These are phyloP conservation scores for Phytophthora sansomeana DNA, from an alignment of 352 stramenopile genomes.

Conservation along the genomic window DNA sequence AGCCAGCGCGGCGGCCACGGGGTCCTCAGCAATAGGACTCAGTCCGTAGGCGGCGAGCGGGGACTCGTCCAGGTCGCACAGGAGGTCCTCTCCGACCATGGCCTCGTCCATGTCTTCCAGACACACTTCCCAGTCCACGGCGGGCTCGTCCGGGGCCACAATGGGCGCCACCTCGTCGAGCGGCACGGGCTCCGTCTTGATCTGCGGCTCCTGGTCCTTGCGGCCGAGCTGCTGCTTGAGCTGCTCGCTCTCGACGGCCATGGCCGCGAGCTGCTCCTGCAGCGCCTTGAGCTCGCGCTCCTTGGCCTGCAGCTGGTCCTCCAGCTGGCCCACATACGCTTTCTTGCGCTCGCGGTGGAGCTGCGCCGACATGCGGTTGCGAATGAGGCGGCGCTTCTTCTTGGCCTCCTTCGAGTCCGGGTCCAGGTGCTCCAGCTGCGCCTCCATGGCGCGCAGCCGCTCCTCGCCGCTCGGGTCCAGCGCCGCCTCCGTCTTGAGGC, in stretches of 20 bases:
- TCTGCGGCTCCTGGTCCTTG: slow-evolving; percentile 36
- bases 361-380: slow-evolving; percentile 90
- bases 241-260: slow-evolving; percentile 70
- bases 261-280: slow-evolving; percentile 77
- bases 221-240: slow-evolving; percentile 62
- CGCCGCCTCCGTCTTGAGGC: slow-evolving; percentile 73
- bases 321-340: slow-evolving; percentile 86
- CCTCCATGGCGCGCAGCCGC: slow-evolving; percentile 83
- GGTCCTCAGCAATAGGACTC: slow-evolving; percentile 36
- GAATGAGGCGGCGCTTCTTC: slow-evolving; percentile 90
- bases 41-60: slow-evolving; percentile 54
- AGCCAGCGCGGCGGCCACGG: slow-evolving; percentile 29
- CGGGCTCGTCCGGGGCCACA: slow-evolving; percentile 38
- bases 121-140: slow-evolving; percentile 62
- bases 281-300: slow-evolving; percentile 79
- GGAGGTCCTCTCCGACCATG: slow-evolving; percentile 62
- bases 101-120: slow-evolving; percentile 70
- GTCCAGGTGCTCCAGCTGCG: slow-evolving; percentile 83
- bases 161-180: slow-evolving; percentile 41
- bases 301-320: slow-evolving; percentile 86
- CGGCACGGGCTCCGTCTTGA: slow-evolving; percentile 67
- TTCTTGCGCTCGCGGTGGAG: slow-evolving; percentile 91
- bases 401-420: slow-evolving; percentile 91
- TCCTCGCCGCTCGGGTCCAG: slow-evolving; percentile 80
- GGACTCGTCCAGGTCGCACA: slow-evolving; percentile 80